Base-by-base conservation (phyloP, 2,329 filamentous ascomycete species). In the Helotiales sp. region DNA sequence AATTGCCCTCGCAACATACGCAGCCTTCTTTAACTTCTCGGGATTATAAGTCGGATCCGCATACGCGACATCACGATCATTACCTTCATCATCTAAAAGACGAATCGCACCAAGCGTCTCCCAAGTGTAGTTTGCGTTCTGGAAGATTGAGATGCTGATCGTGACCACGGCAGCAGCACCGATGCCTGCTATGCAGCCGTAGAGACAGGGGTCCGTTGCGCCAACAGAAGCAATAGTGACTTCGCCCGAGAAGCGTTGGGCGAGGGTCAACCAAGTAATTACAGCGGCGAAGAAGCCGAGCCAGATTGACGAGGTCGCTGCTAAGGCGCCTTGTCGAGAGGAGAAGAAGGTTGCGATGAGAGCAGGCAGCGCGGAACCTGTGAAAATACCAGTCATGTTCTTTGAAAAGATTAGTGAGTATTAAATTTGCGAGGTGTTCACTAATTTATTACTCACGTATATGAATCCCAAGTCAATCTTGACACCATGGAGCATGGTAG, bases 331-430 rank as follows among this genome's bases (percentile, higher is more conserved):
- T 55, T 66, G 64, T 5, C 64, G 59, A n/a, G 64, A 66, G 10
- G 60, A 63, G 22, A 66, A 66, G 32, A 66, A 66, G 5, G 64
- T 66, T n/a, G 28, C 64, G 24, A 66, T 24, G 0, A 66, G 45
- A 4, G 64, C 64, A 4, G 63, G 63, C 6, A 65, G 49, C 37
- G 63, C 63, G 13, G 63, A 65, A n/a, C 63, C 57, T 0, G 63
- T 65, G 28, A 65, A 65, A 8, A 65, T 65, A 37, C 63, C 63
- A 1, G 63, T 65, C 63, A 65, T 65, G n/a, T 65, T 65, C 63
- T 65, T 49, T 2, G 47, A 47, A 20, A n/a, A n/a, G 6, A 20
- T 34, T 6, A 30, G 15, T 54, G 6, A 60, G 20, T 22, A 54
- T 26, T 32, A 1, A 2, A 30, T 37, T 22, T 7, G 26, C 7